A percentile compares a stretch with the other conserved stretches of the same genome.
These are phyloP conservation scores for Fomitopsis pinicola DNA, from an alignment of 1,284 basidiomycete species.

Conservation along the genomic window DNA sequence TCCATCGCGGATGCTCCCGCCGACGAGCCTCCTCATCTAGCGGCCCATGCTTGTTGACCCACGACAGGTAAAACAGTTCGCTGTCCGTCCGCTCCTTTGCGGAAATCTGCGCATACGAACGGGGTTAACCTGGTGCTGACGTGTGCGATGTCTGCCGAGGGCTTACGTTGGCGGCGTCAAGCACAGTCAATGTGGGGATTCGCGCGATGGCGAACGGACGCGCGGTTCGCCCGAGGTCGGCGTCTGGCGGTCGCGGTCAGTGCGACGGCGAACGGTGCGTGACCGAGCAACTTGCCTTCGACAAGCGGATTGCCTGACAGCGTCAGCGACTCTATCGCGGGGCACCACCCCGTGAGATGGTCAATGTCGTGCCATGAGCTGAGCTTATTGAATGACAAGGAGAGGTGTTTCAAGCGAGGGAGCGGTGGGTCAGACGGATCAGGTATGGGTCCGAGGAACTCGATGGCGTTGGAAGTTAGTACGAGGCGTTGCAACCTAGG, in stretches of 20 bases:
- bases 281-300: constrained; percentile 35
- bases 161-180: constrained; percentile 71
- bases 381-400: constrained; percentile 63
- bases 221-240: constrained; percentile 39
- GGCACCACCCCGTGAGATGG: constrained; percentile 62
- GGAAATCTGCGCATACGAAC: constrained; percentile 48
- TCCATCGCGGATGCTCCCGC: constrained; percentile 59
- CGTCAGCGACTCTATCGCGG: constrained; percentile 54
- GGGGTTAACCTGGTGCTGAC: constrained; percentile 14
- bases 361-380: constrained; percentile 68
- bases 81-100: constrained; percentile 77
- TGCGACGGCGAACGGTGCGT: not conserved
- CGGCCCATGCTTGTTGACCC: constrained; percentile 43
- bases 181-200: constrained; percentile 53
- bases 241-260: constrained; percentile 28
- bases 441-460: constrained; percentile 36
- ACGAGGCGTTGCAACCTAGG: constrained; percentile 60
- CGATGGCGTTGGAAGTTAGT: constrained; percentile 59
- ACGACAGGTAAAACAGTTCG: constrained; percentile 81
- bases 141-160: not conserved
- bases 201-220: constrained; percentile 72
- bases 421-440: constrained; percentile 21
- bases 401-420: constrained; percentile 43
- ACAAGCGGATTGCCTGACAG: constrained; percentile 60
- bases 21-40: constrained; percentile 40